These are phyloP conservation scores for Stenogyne calaminthoides DNA, from an alignment of 305 asterid genomes.

Conservation along the genomic window DNA sequence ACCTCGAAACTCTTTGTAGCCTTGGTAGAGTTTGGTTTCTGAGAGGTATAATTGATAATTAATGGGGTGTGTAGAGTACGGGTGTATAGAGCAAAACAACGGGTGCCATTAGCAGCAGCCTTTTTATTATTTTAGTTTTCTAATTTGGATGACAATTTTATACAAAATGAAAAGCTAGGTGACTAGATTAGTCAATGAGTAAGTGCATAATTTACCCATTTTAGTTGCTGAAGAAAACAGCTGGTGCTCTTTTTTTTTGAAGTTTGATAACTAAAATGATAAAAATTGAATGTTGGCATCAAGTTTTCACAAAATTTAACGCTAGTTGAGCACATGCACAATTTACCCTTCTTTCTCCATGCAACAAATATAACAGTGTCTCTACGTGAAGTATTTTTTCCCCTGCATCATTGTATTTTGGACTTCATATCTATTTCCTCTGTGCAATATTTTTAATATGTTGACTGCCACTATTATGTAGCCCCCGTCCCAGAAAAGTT, in stretches of 20 bases:
- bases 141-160: no score
- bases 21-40: no score
- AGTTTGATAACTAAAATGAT: not conserved
- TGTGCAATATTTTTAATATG: not conserved
- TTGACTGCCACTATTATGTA: not conserved
- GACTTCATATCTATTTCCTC: constrained; percentile 6
- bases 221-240: not conserved
- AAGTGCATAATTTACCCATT: not conserved
- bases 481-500: no score
- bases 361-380: constrained; percentile 9
- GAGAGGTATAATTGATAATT: no score
- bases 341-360: not conserved
- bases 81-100: no score
- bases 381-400: constrained; percentile 19
- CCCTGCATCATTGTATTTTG: constrained; percentile 1
- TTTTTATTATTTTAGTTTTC: no score
- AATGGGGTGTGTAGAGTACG: no score
- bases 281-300: not conserved
- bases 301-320: not conserved
- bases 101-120: not conserved
- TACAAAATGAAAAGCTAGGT: no score
- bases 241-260: not conserved
- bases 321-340: not conserved
- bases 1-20: no score
- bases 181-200: not conserved